These are phyloP conservation scores for Starmera quercuum DNA, from an alignment of 805 yeast species.

Conservation along the genomic window DNA sequence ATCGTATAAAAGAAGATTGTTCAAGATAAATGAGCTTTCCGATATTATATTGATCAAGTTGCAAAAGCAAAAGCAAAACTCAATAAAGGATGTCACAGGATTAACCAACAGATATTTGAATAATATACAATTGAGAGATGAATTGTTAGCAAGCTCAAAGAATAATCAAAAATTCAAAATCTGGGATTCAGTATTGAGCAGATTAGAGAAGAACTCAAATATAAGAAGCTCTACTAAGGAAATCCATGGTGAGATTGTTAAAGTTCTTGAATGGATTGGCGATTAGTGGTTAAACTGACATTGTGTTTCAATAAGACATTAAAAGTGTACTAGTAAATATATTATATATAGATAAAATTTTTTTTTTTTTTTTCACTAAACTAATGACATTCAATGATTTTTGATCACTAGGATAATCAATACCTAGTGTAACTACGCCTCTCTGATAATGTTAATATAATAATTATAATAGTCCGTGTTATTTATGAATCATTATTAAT, in stretches of 20 bases:
- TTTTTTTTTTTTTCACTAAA: no score
- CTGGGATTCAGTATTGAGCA: slow-evolving; percentile 51
- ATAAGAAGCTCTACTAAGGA: slow-evolving; percentile 59
- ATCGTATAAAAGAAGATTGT: slow-evolving; percentile 28
- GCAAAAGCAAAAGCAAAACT: slow-evolving; percentile 33
- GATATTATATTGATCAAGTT: slow-evolving; percentile 43
- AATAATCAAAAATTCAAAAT: slow-evolving; percentile 31
- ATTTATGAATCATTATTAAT: no score
- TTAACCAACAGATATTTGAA: slow-evolving; percentile 45
- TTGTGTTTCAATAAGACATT: no score
- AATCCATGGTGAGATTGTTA: slow-evolving; percentile 79
- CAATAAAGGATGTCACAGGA: slow-evolving; percentile 25
- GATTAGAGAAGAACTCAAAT: slow-evolving; percentile 59
- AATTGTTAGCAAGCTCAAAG: slow-evolving; percentile 32
- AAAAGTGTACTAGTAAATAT: no score
- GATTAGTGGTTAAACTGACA: slow-evolving; percentile 4
- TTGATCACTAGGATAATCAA: no score
- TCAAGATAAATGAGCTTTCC: slow-evolving; percentile 37
- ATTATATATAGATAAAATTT: no score
- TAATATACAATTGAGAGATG: slow-evolving; percentile 66
- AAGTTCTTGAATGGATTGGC: slow-evolving; percentile 83
- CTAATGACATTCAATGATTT: no score
- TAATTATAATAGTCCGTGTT: no score
- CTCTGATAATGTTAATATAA: no score
- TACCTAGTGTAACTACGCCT: no score